These are phyloP conservation scores for Vigna reflexopilosa DNA, from an alignment of 306 rosid genomes.

Conservation along the genomic window DNA sequence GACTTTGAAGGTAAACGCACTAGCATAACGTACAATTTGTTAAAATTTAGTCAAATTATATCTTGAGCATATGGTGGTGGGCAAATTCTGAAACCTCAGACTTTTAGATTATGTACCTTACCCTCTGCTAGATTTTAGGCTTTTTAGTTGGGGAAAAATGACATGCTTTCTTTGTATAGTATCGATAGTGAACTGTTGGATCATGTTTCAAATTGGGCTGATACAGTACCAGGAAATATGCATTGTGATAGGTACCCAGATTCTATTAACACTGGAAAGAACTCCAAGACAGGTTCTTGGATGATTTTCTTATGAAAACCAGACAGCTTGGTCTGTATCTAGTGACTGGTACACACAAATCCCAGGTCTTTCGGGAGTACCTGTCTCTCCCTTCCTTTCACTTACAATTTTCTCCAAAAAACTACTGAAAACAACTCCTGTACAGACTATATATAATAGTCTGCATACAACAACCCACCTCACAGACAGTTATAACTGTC, in stretches of 20 bases:
- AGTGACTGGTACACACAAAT: too few species aligned
- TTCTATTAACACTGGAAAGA: too few species aligned
- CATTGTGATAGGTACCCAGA: neutral
- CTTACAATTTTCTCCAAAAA: too few species aligned
- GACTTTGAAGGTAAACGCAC: conserved; percentile 80
- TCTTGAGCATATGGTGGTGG: conserved; percentile 22
- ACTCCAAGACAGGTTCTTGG: too few species aligned
- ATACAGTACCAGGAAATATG: conserved; percentile 37
- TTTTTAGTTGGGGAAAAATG: conserved; percentile 26
- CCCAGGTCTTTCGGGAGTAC: too few species aligned
- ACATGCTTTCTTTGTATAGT: conserved; percentile 26
- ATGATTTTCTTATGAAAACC: too few species aligned
- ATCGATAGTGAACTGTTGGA: conserved; percentile 22
- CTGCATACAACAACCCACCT: too few species aligned
- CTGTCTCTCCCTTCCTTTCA: too few species aligned
- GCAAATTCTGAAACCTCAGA: conserved; percentile 12
- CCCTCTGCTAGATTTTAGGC: conserved; percentile 10
- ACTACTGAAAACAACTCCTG: too few species aligned
- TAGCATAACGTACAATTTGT: conserved; percentile 62
- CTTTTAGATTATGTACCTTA: conserved; percentile 8
- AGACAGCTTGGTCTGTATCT: too few species aligned
- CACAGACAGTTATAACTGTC: too few species aligned
- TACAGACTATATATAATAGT: too few species aligned
- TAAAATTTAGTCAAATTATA: conserved; percentile 26
- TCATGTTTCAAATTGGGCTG: conserved; percentile 31